These are phyloP conservation scores for Cocos nucifera DNA, from an alignment of 176 grass and related monocot genomes.

Conservation along the genomic window DNA sequence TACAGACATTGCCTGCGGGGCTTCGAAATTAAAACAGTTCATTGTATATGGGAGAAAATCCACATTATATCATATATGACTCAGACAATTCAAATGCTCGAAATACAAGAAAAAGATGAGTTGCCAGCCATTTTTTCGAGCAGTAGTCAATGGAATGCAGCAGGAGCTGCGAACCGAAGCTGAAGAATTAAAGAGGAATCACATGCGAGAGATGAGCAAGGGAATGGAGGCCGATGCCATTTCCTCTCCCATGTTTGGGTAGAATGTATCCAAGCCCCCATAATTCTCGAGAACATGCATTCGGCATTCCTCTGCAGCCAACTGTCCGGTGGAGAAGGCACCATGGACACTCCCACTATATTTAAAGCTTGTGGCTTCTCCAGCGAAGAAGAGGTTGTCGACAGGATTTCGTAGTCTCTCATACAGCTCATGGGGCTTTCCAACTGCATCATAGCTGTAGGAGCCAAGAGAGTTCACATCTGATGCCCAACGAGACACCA, in stretches of 20 bases:
- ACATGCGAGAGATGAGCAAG: conserved; percentile 83
- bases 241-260: conserved; percentile 61
- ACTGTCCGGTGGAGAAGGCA: conserved; percentile 83
- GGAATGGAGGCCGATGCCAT: conserved; percentile 58
- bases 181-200: neutral
- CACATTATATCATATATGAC: too few species aligned
- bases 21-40: too few species aligned
- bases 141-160: conserved; percentile 40
- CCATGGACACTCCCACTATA: conserved; percentile 85
- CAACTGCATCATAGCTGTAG: conserved; percentile 85
- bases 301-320: conserved; percentile 81
- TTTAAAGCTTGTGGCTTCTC: conserved; percentile 81
- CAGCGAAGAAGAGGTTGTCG: conserved; percentile 94
- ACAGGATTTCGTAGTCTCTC: conserved; percentile 87
- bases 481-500: conserved; percentile 81
- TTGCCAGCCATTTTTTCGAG: conserved; percentile 23
- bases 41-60: too few species aligned
- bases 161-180: conserved; percentile 2
- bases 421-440: conserved; percentile 49
- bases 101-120: neutral
- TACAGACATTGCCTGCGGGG: too few species aligned
- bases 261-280: conserved; percentile 55
- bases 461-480: conserved; percentile 89
- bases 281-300: conserved; percentile 82
- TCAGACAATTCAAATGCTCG: too few species aligned